Conservation (phyloP, 306 rosid genomes). For the Cyclanthera cordifolia region DNA sequence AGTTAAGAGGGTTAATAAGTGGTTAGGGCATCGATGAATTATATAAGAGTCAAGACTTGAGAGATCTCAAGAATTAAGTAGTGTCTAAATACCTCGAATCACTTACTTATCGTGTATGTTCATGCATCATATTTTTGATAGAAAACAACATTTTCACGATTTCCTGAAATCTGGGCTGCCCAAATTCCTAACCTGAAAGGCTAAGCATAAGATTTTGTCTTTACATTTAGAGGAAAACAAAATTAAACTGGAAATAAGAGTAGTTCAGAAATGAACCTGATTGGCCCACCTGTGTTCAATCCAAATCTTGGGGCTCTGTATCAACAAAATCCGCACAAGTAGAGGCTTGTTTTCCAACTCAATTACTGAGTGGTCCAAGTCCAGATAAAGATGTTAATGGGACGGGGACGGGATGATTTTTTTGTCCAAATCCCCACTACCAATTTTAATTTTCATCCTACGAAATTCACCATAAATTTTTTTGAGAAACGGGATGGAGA, state of each 20-base stretch:
- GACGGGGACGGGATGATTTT: too few relatives aligned
- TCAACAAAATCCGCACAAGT: slow-evolving; percentile 6
- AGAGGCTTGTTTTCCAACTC: slow-evolving; percentile 4
- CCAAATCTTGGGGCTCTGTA: slow-evolving; percentile 7
- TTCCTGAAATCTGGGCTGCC: background rate
- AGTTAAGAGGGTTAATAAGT: too few relatives aligned
- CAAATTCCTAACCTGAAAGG: background rate
- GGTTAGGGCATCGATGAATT: too few relatives aligned
- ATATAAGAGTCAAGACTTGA: too few relatives aligned
- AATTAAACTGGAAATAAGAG: background rate
- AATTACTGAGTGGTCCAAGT: slow-evolving; percentile 8
- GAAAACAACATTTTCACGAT: background rate
- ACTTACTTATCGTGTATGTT: too few relatives aligned
- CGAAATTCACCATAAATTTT: too few relatives aligned
- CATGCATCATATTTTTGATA: background rate
- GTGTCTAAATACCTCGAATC: too few relatives aligned
- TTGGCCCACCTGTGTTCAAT: slow-evolving; percentile 1
- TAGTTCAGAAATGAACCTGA: background rate
- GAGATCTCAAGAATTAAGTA: too few relatives aligned
- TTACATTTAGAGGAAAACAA: background rate
- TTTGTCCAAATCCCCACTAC: too few relatives aligned
- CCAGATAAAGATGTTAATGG: too few relatives aligned
- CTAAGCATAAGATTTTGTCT: slow-evolving; percentile 7
- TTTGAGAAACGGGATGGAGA: too few relatives aligned
- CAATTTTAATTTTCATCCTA: too few relatives aligned